Evolutionary conservation across 805 yeast species (phyloP).

Genomic region (Candida jianshihensis): DNA sequence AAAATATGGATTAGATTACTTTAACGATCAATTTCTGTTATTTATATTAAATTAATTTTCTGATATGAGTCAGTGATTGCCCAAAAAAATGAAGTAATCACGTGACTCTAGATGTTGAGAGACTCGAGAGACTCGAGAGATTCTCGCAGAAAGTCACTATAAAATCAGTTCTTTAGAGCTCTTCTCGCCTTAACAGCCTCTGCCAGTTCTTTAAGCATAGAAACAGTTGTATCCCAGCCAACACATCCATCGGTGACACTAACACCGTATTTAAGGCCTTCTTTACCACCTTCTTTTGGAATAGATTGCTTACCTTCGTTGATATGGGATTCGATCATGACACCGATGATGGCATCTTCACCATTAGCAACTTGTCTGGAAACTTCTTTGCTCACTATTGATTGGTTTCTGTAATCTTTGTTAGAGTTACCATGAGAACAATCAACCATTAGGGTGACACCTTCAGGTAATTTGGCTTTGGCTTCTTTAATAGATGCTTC

Average conservation of each 20-base stretch:
- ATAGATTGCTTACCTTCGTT: conserved; percentile 92
- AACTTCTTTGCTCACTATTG: conserved; percentile 77
- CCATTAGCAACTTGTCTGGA: conserved; percentile 80
- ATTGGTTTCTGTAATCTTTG: conserved; percentile 93
- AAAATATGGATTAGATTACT: too few species aligned
- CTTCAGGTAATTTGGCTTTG: conserved; percentile 49
- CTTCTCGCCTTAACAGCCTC: conserved; percentile 82
- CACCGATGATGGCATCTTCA: conserved; percentile 76
- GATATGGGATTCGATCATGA: conserved; percentile 92
- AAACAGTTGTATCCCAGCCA: conserved; percentile 81
- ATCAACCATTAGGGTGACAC: conserved; percentile 76
- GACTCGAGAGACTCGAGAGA: too few species aligned
- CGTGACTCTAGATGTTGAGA: too few species aligned
- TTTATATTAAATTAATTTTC: too few species aligned
- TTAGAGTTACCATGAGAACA: conserved; percentile 97
- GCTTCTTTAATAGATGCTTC: conserved; percentile 70
- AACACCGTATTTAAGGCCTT: conserved; percentile 81
- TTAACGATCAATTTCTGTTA: neutral
- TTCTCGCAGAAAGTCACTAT: too few species aligned
- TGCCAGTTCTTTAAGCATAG: conserved; percentile 72
- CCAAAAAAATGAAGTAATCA: too few species aligned
- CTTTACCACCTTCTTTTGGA: conserved; percentile 75
- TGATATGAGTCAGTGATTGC: too few species aligned
- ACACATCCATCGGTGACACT: conserved; percentile 97
- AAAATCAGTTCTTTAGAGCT: conserved; percentile 29